phyloP scores from a whole-genome alignment of 2,329 filamentous ascomycete species.

The Waltergamsia citrina region DNA sequence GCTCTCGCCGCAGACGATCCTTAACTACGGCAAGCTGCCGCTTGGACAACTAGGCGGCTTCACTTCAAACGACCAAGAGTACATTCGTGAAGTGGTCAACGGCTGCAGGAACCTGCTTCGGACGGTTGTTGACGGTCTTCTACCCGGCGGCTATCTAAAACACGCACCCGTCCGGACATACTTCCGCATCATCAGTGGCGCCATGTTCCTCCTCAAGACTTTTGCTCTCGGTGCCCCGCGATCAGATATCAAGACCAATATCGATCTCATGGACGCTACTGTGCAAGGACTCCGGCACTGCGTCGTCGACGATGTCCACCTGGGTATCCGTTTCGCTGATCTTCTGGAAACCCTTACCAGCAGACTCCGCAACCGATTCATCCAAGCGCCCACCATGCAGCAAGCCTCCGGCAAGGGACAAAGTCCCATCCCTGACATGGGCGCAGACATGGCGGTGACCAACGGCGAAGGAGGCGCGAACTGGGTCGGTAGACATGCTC shows the following conservation, averaged over 20 bases:
- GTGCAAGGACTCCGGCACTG: slow-evolving; percentile 67
- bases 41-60: slow-evolving; percentile 56
- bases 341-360: slow-evolving; percentile 71
- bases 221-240: slow-evolving; percentile 75
- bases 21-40: slow-evolving; percentile 55
- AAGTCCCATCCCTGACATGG: slow-evolving; percentile 24
- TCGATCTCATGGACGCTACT: slow-evolving; percentile 65
- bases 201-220: slow-evolving; percentile 78
- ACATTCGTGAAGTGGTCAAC: slow-evolving; percentile 67
- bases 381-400: slow-evolving; percentile 46
- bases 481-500: slow-evolving; percentile 27
- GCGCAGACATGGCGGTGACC: slow-evolving; percentile 13
- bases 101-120: slow-evolving; percentile 68
- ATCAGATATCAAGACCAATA: slow-evolving; percentile 66
- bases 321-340: slow-evolving; percentile 77
- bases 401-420: slow-evolving; percentile 29
- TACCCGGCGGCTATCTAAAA: slow-evolving; percentile 67
- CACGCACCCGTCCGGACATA: slow-evolving; percentile 78
- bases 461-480: slow-evolving; percentile 13
- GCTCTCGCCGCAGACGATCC: slow-evolving; percentile 54
- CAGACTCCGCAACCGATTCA: slow-evolving; percentile 65
- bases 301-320: slow-evolving; percentile 76
- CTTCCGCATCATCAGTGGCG: slow-evolving; percentile 77
- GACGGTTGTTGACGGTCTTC: slow-evolving; percentile 67
- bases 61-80: slow-evolving; percentile 59